These are phyloP conservation scores for Diaporthe capsici DNA, from an alignment of 2,329 filamentous ascomycete species.

Conservation along the genomic window DNA sequence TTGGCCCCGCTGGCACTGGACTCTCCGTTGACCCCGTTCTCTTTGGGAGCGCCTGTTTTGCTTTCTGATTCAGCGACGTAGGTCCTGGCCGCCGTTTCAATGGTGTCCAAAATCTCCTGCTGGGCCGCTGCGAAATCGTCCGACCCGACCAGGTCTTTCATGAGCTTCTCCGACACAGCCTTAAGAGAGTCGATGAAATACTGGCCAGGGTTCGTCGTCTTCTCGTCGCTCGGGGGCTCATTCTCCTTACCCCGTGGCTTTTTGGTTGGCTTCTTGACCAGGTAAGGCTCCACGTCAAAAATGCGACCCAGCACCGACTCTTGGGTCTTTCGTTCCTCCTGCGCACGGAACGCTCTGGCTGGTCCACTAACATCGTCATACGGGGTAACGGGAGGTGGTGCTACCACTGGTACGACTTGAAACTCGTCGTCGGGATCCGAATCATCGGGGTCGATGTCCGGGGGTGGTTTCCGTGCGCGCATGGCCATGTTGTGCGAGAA, in stretches of 20 bases:
- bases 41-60: conserved; percentile 42
- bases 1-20: conserved; percentile 29
- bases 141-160: conserved; percentile 57
- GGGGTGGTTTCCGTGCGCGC: conserved; percentile 59
- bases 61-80: conserved; percentile 60
- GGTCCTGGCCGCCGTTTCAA: conserved; percentile 65
- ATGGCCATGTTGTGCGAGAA: conserved; percentile 68
- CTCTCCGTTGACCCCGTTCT: conserved; percentile 39
- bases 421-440: conserved; percentile 70
- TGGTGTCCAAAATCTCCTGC: conserved; percentile 63
- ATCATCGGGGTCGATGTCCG: conserved; percentile 54
- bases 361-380: conserved; percentile 57
- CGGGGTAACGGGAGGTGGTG: conserved; percentile 45
- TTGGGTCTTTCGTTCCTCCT: conserved; percentile 68
- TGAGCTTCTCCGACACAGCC: conserved; percentile 58
- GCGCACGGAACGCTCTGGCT: conserved; percentile 62
- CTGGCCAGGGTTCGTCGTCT: conserved; percentile 45
- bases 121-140: conserved; percentile 51
- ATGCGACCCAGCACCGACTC: conserved; percentile 67
- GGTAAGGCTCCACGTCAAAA: conserved; percentile 63
- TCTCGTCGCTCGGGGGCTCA: conserved; percentile 42
- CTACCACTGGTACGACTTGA: conserved; percentile 56
- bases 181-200: conserved; percentile 57
- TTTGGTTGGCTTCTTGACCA: conserved; percentile 54
- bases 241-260: conserved; percentile 47